A percentile compares a stretch with the other conserved stretches of the same genome.
These are phyloP conservation scores for Globisporangium cylindrosporum DNA, from an alignment of 352 stramenopile genomes.

Conservation along the genomic window DNA sequence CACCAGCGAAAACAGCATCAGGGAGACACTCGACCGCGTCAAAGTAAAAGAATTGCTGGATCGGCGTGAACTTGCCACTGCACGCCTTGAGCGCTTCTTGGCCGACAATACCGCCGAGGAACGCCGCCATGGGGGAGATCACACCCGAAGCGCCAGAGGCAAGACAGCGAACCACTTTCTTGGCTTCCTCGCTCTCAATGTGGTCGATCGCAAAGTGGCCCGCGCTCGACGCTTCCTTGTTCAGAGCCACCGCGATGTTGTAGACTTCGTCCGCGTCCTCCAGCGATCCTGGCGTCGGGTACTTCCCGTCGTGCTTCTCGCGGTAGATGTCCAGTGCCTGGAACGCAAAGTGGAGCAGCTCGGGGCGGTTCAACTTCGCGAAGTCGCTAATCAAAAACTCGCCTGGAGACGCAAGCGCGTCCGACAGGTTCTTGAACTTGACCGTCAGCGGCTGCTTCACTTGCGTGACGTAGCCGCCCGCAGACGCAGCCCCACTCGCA, in stretches of 20 bases:
- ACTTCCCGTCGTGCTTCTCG: conserved; percentile 60
- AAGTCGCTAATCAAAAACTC: conserved; percentile 98
- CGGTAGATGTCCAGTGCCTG: conserved; percentile 87
- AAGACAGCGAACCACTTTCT: conserved; percentile 75
- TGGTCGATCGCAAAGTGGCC: conserved; percentile 63
- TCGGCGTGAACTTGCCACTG: conserved; percentile 98
- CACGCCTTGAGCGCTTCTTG: conserved; percentile 99
- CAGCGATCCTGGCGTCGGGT: conserved; percentile 87
- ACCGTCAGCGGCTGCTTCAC: conserved; percentile 95
- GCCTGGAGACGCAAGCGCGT: conserved; percentile 85
- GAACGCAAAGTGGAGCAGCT: conserved; percentile 90
- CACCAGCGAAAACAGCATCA: conserved; percentile 54
- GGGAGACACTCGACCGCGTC: conserved; percentile 97
- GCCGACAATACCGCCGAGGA: conserved; percentile 96
- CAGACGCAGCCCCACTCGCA: conserved; percentile 57
- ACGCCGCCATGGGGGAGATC: conserved; percentile 95
- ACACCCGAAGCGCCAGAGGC: conserved; percentile 88
- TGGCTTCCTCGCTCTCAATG: conserved; percentile 60
- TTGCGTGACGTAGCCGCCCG: conserved; percentile 90
- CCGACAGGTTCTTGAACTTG: conserved; percentile 90
- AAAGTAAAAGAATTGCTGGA: conserved; percentile 99
- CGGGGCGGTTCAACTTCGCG: conserved; percentile 94
- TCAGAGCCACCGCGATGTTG: conserved; percentile 64
- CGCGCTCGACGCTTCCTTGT: conserved; percentile 66
- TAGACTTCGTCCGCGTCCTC: conserved; percentile 88